Evolutionary conservation across 202 grass and related monocot species (phyloP), one percentile per base, ranked within the genome.

Genomic region (Panicum virgatum): DNA sequence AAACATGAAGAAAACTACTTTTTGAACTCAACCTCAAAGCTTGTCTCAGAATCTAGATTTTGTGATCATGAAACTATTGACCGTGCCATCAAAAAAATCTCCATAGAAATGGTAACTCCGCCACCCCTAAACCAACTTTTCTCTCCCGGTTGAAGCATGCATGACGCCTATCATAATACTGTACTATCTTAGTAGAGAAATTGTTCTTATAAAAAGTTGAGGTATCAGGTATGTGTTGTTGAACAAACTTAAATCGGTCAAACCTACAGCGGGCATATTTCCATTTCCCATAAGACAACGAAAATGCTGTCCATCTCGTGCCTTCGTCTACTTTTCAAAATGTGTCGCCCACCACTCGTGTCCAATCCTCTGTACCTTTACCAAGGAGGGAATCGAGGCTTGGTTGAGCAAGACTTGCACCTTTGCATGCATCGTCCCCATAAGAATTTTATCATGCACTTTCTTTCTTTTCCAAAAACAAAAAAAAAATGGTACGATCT

Each of bases 301-400:
- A 16, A 16, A 25, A 62, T 5, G 53, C 1, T 26, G 48, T 38
- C 12, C 18, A 39, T 50, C 26, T 19, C 23, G 26, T 11, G 18
- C 19, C 11, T 54, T 57, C 22, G 4, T 50, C 7, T 39, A 10
- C 27, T 51, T 66, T 78, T 51, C 30, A 39, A 66, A 66, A 27
- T 18, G 39, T 77, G 62, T 69, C 36, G 53, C n/a, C 63, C 39
- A 77, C 73, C 52, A 48, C 51, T 77, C 26, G 36, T 20, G 72
- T 76, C 82, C 29, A 46, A 84, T 59, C 73, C 16, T 6, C 18
- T 40, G 34, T 18, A 9, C 50, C 40, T 61, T 76, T 68, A 37
- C 26, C 13, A n/a, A 37, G 8, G 54, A 30, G 20, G 8, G 54
- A 27, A 27, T 79, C 60, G 5, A 66, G 30, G 26, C 27, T 39